Percentiles rank a stretch among this genome's conserved stretches.
Conservation (phyloP, 1,284 basidiomycete species). For the Waitea zeae region DNA sequence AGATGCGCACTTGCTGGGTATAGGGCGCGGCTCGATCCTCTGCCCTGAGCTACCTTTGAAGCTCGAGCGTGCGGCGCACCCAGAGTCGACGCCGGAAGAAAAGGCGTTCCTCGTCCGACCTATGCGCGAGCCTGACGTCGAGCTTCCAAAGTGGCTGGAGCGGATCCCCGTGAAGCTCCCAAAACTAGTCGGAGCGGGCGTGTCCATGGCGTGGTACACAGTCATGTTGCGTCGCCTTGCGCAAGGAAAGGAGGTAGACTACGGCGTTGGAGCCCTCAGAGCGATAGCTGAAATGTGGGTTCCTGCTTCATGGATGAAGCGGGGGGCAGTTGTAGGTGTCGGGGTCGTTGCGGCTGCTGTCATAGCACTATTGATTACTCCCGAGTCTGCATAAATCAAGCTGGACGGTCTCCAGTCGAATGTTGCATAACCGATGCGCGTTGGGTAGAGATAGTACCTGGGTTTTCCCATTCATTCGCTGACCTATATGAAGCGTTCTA, state of each 20-base stretch:
- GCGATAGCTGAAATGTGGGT: slow-evolving; percentile 25
- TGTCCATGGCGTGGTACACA: slow-evolving; percentile 40
- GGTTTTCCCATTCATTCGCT: no score
- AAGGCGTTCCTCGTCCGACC: no score
- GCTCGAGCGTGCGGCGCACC: not conserved
- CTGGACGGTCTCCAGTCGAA: no score
- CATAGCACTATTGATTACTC: no score
- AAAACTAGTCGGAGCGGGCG: slow-evolving; percentile 35
- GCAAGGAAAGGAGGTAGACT: slow-evolving; percentile 13
- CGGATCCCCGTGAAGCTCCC: slow-evolving; percentile 12
- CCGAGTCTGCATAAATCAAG: no score
- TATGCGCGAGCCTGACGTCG: not conserved
- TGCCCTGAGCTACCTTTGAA: slow-evolving; percentile 34
- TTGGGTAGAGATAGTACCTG: no score
- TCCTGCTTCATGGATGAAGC: no score
- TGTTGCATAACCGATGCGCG: no score
- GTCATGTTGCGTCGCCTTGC: slow-evolving; percentile 32
- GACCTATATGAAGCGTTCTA: no score
- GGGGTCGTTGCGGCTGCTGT: no score
- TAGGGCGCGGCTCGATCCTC: slow-evolving; percentile 54
- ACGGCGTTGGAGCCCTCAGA: slow-evolving; percentile 17
- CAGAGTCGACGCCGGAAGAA: no score
- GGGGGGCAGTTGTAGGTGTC: no score
- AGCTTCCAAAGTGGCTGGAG: slow-evolving; percentile 6
- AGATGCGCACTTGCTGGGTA: slow-evolving; percentile 60